Base-by-base conservation (phyloP, 2,329 filamentous ascomycete genomes). In the Fusarium verrucosum region DNA sequence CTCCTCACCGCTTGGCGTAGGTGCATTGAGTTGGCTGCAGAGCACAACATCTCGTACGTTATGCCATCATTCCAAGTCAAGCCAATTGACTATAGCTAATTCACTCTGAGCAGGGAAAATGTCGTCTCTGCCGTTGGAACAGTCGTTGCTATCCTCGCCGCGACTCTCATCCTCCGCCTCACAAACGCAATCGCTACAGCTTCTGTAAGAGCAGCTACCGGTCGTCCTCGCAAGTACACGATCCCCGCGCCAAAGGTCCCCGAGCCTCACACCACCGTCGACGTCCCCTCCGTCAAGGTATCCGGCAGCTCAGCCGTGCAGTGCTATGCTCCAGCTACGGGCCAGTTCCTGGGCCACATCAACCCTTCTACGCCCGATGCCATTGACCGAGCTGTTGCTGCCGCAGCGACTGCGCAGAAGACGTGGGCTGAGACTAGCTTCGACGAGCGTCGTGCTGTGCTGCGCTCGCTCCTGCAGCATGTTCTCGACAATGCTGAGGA, bases 291-390 rank as follows among this genome's bases (percentile, higher is more conserved):
- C 17, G 81, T 92, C 74, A 90, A 89, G 78, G 82, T 86, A n/a
- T 75, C 86, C 2, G 88, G 87, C 16, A 87, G 87, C 35, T 84
- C 85, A 2, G 85, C 88, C 9, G 89, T 96, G 59, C 91, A 92
- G 78, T 96, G 92, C 79, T 95, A 95, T 76, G 91, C 90, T 38
- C 95, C 95, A 2, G 94, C 94, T 3, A 97, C 93, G 22, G 95
- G 95, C 63, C 86, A 91, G 72, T 86, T 92, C 58, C 87, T 99
- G 23, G 93, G 92, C 50, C 83, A 87, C 67, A 83, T 94, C 76
- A 92, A 91, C 75, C 92, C 94, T 17, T 87, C 89, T 10, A 93
- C 92, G 1, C 80, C 87, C 3, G 87, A 88, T 54, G 90, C 87
- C 60, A 92, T 99, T 73, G 92, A 99, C 76, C 83, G 87, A 58